These are phyloP conservation scores for Pleodorina starrii DNA, from an alignment of 139 green algal species.

Conservation along the genomic window DNA sequence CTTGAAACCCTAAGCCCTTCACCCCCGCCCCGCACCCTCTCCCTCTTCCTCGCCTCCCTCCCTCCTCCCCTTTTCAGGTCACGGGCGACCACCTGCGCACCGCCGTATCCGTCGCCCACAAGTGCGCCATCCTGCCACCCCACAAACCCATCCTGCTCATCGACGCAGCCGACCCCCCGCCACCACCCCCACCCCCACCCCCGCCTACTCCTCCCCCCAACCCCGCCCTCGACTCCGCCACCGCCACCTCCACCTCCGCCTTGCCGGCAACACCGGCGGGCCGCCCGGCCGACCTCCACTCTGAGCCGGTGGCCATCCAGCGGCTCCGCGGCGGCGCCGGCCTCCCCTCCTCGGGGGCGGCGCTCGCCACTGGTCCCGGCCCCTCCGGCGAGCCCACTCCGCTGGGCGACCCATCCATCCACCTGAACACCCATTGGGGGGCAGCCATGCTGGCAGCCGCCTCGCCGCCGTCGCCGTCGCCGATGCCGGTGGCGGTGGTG, in stretches of 20 bases:
- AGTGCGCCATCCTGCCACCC: constrained; percentile 64
- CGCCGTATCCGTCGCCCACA: constrained; percentile 65
- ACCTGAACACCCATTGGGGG: background rate
- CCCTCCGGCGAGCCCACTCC: constrained; percentile 26
- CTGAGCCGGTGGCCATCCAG: background rate
- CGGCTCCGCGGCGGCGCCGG: background rate
- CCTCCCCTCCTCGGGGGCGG: background rate
- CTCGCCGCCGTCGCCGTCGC: background rate
- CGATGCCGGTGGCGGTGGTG: background rate
- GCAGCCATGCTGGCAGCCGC: background rate
- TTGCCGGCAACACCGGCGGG: too few relatives aligned
- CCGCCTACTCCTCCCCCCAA: constrained; percentile 58
- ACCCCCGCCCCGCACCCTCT: too few relatives aligned
- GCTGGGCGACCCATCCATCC: constrained; percentile 31
- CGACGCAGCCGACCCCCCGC: constrained; percentile 33
- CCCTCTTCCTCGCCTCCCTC: too few relatives aligned
- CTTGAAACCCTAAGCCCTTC: too few relatives aligned
- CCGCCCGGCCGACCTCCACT: background rate
- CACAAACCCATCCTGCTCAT: constrained; percentile 58
- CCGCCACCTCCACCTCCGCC: background rate
- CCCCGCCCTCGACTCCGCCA: background rate
- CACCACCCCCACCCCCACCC: background rate
- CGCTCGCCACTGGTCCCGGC: background rate
- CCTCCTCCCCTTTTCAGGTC: too few relatives aligned
- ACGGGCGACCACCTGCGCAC: constrained; percentile 71